Evolutionary conservation across 2,329 filamentous ascomycete species (phyloP).

Genomic region (Sclerotinia borealis): DNA sequence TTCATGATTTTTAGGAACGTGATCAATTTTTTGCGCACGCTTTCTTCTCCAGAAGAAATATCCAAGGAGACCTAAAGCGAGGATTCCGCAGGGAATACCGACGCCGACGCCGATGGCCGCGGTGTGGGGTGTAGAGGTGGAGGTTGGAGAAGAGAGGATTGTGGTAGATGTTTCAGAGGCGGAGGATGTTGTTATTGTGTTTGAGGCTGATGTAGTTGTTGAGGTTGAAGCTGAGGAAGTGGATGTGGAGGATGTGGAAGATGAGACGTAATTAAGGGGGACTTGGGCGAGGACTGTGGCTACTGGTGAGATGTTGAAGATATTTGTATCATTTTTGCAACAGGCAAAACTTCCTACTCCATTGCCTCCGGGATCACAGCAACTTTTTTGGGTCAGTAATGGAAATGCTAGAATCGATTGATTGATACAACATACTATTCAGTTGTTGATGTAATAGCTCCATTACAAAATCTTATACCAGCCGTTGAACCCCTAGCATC

Average conservation of each 20-base stretch:
- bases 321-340: background rate
- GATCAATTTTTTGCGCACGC: background rate
- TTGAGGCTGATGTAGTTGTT: background rate
- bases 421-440: constrained; percentile 15
- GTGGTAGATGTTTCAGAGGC: background rate
- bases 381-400: background rate
- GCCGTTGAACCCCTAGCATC: constrained; percentile 19
- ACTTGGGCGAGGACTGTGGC: constrained; percentile 1
- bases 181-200: background rate
- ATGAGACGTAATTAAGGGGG: background rate
- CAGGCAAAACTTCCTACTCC: constrained; percentile 10
- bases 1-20: background rate
- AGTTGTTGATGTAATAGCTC: constrained; percentile 20
- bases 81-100: background rate
- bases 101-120: background rate
- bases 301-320: background rate
- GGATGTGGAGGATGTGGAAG: background rate
- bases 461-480: constrained; percentile 21
- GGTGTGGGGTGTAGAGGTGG: background rate
- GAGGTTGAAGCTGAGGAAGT: background rate
- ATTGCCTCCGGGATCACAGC: constrained; percentile 2
- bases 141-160: background rate
- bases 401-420: background rate
- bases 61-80: background rate
- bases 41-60: background rate